Base-by-base conservation (phyloP, 176 grass and related monocot species). In the Oryza brachyantha region DNA sequence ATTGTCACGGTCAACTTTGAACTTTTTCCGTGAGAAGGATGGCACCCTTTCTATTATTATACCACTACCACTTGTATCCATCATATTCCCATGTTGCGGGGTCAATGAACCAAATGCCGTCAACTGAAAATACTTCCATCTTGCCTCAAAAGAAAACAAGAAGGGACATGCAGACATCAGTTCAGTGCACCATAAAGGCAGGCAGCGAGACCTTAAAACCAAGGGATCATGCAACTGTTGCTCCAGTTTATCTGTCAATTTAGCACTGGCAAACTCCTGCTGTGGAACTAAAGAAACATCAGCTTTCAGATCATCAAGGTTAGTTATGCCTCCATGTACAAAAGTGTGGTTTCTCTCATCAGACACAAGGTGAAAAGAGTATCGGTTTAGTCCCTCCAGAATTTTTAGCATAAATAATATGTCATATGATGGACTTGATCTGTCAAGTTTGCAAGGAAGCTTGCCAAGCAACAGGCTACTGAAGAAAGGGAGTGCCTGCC, bases 221-320 rank as follows among this genome's bases (percentile, higher is more conserved):
- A 99, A 83, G 24, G 88, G 96, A 78, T 99, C 96, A 75, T 80
- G 89, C 86, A 99, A 79, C 77, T 99, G 96, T 66, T 99, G 96
- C 88, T 99, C 96, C n/a, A 99, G 77, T 78, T 99, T 99, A 86
- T 99, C 96, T 61, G 88, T 91, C 62, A 99, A 84, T 73, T 95
- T 99, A 79, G 81, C 79, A 73, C 85, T 95, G 37, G 93, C 64
- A 77, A 99, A 99, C 72, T 95, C 92, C 54, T 88, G 77, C 57
- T 86, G 87, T 68, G 88, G 86, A 85, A 99, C 82, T 81, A 84
- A 83, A 85, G 88, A 89, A 61, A 87, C 50, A 27, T 27, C 66
- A 54, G 67, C 48, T 58, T 95, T 95, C 54, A 93, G 67, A 87
- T 87, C 90, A 83, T 95, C 84, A 1, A 85, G 77, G 76, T 85